Evolutionary conservation across 208 protist species (phyloP), one percentile per base, ranked within the genome.

Genomic region (Trypanosoma mega): DNA sequence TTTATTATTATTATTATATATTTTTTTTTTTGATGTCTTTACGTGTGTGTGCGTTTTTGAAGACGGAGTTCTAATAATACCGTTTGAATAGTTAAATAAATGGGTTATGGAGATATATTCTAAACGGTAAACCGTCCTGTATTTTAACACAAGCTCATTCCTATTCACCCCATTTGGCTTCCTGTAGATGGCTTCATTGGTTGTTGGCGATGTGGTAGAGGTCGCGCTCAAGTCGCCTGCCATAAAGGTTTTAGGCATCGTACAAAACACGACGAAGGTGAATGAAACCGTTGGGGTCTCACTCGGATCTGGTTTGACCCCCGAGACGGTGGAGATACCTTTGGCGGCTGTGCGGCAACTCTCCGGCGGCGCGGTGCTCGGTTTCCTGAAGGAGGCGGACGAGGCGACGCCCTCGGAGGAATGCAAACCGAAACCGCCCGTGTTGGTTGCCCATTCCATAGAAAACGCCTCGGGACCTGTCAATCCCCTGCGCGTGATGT

Each of bases 121-220:
- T 33, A 4, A 8, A 52, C 5, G n/a, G n/a, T n/a, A n/a, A n/a
- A n/a, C n/a, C n/a, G n/a, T n/a, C n/a, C n/a, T n/a, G n/a, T n/a
- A n/a, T n/a, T n/a, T n/a, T n/a, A 43, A 41, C 16, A 41, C 21
- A 56, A 56, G 24, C 12, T n/a, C 47, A 33, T 23, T 7, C 6
- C 27, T 46, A 30, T n/a, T 24, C 20, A 34, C 7, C 14, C 4
- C 21, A 30, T 9, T 20, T 14, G 39, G 21, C 3, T 36, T 20
- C 18, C 8, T 2, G 43, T 16, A 11, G 33, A 33, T 23, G 16
- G 63, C 68, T 65, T 34, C 33, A 20, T 59, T 79, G 31, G 49
- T 46, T 0, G 48, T 67, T 1, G 62, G 55, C 47, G 67, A 74
- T 62, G 56, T 79, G 16, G 67, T 74, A 11, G 67, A 72, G 29